phyloP scores from a whole-genome alignment of 2,329 filamentous ascomycete species.

The Botrytis porri region DNA sequence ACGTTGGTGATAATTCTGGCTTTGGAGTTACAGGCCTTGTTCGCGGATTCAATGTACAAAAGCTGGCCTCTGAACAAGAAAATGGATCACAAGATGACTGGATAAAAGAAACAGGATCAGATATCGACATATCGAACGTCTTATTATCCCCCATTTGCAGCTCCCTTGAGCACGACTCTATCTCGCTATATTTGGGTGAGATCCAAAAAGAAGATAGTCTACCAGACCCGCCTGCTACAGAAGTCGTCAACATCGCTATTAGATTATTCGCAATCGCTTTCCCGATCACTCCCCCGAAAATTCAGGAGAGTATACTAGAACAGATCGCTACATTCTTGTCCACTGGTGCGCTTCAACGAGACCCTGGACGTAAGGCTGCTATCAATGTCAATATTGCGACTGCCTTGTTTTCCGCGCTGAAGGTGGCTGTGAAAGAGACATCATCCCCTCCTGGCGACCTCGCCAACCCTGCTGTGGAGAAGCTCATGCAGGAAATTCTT shows the following conservation, averaged over 20 bases:
- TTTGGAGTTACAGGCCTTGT: conserved; percentile 90
- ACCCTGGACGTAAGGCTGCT: conserved; percentile 83
- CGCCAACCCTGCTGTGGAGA: conserved; percentile 73
- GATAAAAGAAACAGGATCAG: conserved; percentile 55
- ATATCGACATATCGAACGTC: conserved; percentile 61
- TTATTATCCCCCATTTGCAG: conserved; percentile 72
- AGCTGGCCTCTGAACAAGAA: conserved; percentile 67
- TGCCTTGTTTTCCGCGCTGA: conserved; percentile 74
- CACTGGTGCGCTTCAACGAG: conserved; percentile 73
- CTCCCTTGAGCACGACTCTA: conserved; percentile 85
- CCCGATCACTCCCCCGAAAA: conserved; percentile 81
- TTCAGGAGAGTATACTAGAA: conserved; percentile 94
- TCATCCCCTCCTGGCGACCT: conserved; percentile 70
- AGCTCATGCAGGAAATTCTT: conserved; percentile 73
- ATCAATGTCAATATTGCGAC: conserved; percentile 87
- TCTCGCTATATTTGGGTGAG: conserved; percentile 67
- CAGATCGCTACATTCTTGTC: conserved; percentile 90
- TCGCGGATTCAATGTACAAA: conserved; percentile 69
- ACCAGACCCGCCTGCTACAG: conserved; percentile 82
- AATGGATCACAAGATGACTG: conserved; percentile 49
- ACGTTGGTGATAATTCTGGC: conserved; percentile 88
- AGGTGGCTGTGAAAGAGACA: conserved; percentile 81
- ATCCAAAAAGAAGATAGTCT: conserved; percentile 44
- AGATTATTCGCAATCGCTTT: conserved; percentile 89
- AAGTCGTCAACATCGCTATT: conserved; percentile 92